Conservation (phyloP, 1,284 basidiomycete genomes). For the Microbotryomycetes sp. region DNA sequence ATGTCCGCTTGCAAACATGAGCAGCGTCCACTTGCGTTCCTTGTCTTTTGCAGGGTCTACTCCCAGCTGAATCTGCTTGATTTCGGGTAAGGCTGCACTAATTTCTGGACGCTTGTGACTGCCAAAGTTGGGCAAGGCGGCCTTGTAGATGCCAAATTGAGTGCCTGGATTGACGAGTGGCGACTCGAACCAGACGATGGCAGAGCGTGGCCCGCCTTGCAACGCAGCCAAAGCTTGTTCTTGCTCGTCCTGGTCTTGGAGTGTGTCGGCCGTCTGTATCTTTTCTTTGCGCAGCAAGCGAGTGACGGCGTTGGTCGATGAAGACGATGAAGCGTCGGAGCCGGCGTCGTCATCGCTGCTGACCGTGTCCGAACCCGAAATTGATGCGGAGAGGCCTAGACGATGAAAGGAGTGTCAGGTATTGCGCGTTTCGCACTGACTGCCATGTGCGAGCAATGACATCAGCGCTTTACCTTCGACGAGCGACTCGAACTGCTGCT, state of each 20-base stretch:
- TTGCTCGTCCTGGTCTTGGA: slow-evolving; percentile 38
- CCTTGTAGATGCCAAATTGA: slow-evolving; percentile 81
- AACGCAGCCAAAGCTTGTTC: slow-evolving; percentile 39
- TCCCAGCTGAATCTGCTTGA: slow-evolving; percentile 59
- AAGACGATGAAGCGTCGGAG: slow-evolving; percentile 33
- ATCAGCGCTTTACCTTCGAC: slow-evolving; percentile 56
- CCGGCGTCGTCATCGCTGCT: slow-evolving; percentile 52
- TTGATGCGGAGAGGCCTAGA: slow-evolving; percentile 73
- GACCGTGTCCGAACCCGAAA: slow-evolving; percentile 77
- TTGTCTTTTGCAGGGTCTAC: slow-evolving; percentile 42
- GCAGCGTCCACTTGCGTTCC: slow-evolving; percentile 79
- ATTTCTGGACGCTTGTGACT: slow-evolving; percentile 39
- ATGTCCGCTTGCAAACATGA: slow-evolving; percentile 95
- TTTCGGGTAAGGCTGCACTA: slow-evolving; percentile 38
- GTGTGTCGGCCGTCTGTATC: slow-evolving; percentile 41
- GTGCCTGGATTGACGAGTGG: slow-evolving; percentile 56
- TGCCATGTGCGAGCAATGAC: neutral
- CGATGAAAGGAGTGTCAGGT: neutral
- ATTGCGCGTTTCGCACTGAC: neutral
- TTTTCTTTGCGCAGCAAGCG: slow-evolving; percentile 59
- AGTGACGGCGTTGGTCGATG: slow-evolving; percentile 47
- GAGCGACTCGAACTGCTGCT: slow-evolving; percentile 63
- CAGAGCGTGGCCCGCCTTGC: slow-evolving; percentile 55
- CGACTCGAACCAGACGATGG: slow-evolving; percentile 82
- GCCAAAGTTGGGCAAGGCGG: slow-evolving; percentile 54